Evolutionary conservation across 768 basidiomycete species (phyloP).

Genomic region (Leccinum variicolor): DNA sequence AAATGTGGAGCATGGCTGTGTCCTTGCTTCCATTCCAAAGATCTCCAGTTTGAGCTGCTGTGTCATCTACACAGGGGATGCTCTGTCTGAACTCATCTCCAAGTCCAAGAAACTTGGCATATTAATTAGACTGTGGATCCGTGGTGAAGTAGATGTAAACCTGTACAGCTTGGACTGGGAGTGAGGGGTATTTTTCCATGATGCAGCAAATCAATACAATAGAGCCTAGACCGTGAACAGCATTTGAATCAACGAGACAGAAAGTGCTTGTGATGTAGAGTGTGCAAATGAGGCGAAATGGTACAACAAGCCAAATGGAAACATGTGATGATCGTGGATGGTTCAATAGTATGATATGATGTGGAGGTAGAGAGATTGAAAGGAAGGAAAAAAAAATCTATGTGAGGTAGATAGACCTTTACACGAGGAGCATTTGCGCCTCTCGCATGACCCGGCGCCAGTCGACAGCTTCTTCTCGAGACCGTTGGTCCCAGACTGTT

Average conservation of each 20-base stretch:
- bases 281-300: conserved; percentile 8
- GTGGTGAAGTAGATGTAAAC: conserved; percentile 11
- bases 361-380: background rate
- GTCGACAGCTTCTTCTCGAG: conserved; percentile 40
- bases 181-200: conserved; percentile 20
- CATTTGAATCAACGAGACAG: conserved; percentile 6
- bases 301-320: conserved; percentile 11
- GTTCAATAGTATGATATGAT: conserved; percentile 5
- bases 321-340: background rate
- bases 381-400: background rate
- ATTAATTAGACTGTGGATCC: background rate
- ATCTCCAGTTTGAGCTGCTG: conserved; percentile 1
- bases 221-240: conserved; percentile 19
- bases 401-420: conserved; percentile 8
- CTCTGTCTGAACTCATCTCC: background rate
- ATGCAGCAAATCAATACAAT: conserved; percentile 12
- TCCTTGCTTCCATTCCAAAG: background rate
- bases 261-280: conserved; percentile 3
- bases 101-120: background rate
- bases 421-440: conserved; percentile 59
- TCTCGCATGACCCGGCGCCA: conserved; percentile 60
- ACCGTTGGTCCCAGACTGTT: conserved; percentile 53
- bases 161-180: conserved; percentile 17
- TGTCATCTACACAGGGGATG: background rate
- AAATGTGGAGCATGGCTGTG: conserved; percentile 18